phyloP scores from a whole-genome alignment of 129 eudicot species.

The Dittrichia graveolens region DNA sequence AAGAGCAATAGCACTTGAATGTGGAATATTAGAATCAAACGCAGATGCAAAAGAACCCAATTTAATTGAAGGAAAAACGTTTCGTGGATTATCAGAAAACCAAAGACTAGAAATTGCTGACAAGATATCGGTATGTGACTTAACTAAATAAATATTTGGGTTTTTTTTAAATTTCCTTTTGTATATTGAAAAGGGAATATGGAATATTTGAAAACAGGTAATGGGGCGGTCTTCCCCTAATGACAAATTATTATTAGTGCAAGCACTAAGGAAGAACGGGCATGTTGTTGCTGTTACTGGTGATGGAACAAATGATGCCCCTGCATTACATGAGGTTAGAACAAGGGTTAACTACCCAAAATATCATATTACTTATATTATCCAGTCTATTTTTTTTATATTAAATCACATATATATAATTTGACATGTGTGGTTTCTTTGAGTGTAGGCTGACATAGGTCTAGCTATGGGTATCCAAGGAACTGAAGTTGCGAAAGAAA shows the following conservation, averaged over 20 bases:
- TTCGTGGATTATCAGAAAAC: conserved; percentile 60
- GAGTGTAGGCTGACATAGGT: conserved; percentile 87
- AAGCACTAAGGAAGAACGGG: conserved; percentile 81
- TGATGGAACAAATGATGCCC: conserved; percentile 99
- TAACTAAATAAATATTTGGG: background rate
- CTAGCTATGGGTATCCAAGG: conserved; percentile 97
- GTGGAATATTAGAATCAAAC: conserved; percentile 82
- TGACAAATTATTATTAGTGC: conserved; percentile 91
- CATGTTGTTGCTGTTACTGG: conserved; percentile 99
- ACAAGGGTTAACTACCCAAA: conserved; percentile 1
- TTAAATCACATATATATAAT: background rate
- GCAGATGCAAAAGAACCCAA: conserved; percentile 79
- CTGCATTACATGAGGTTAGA: conserved; percentile 90
- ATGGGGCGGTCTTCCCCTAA: conserved; percentile 99
- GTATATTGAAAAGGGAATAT: background rate
- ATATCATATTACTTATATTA: conserved; percentile 1
- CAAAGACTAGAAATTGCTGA: conserved; percentile 62
- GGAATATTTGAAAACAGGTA: conserved; percentile 55
- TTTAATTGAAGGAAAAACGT: conserved; percentile 84
- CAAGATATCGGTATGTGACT: conserved; percentile 66
- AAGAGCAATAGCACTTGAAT: conserved; percentile 89
- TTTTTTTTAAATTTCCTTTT: background rate
- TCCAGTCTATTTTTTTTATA: background rate
- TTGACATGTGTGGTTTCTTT: conserved; percentile 12
- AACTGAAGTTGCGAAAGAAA: conserved; percentile 95